These are phyloP conservation scores for Phialophora verrucosa DNA, from an alignment of 2,329 filamentous ascomycete species.

Conservation along the genomic window DNA sequence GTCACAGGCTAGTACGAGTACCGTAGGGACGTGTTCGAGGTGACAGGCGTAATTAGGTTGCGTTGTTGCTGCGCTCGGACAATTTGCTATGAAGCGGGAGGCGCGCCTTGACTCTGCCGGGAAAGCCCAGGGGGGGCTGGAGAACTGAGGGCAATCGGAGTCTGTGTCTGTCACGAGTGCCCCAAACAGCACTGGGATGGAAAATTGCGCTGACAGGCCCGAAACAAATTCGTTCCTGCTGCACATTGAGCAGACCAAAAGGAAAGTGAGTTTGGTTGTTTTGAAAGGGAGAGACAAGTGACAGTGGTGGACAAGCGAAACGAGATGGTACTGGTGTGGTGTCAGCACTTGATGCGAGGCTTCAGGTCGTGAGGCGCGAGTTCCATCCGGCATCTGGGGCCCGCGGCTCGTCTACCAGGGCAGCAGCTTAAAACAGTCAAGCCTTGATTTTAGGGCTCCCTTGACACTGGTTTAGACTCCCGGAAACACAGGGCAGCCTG, in stretches of 20 bases:
- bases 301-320: slow-evolving; percentile 20
- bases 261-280: background rate
- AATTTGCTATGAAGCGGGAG: slow-evolving; percentile 33
- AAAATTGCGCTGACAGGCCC: slow-evolving; percentile 22
- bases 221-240: background rate
- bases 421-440: slow-evolving; percentile 17
- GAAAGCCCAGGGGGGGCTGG: slow-evolving; percentile 27
- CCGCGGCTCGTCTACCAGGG: slow-evolving; percentile 15
- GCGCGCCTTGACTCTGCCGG: slow-evolving; percentile 30
- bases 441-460: slow-evolving; percentile 5
- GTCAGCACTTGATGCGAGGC: slow-evolving; percentile 20
- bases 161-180: background rate
- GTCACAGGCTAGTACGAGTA: slow-evolving; percentile 27
- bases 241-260: slow-evolving; percentile 5
- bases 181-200: slow-evolving; percentile 4
- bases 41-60: slow-evolving; percentile 36
- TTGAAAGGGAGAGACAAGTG: slow-evolving; percentile 16
- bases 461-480: slow-evolving; percentile 8
- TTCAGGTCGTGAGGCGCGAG: slow-evolving; percentile 15
- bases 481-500: slow-evolving; percentile 7
- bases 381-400: slow-evolving; percentile 12
- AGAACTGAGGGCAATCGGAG: slow-evolving; percentile 11
- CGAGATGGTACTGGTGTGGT: slow-evolving; percentile 22
- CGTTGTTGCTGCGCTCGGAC: slow-evolving; percentile 37
- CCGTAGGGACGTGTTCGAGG: slow-evolving; percentile 23